Conservation (phyloP, 1,284 basidiomycete genomes). For the Marasmius sp. region DNA sequence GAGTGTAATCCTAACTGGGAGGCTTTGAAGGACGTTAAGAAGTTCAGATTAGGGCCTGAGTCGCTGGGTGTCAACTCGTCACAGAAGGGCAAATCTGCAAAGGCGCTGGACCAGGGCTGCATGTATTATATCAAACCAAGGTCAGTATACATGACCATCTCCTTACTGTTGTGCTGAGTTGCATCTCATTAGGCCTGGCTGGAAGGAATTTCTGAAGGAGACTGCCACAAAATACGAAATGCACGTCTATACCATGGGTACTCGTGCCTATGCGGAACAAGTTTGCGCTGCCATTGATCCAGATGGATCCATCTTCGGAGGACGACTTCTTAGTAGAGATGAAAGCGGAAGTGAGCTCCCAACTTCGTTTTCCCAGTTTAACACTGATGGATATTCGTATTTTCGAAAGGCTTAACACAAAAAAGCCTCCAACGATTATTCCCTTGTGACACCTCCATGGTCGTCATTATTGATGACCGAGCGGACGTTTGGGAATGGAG, state of each 20-base stretch:
- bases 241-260: constrained; percentile 99
- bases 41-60: constrained; percentile 85
- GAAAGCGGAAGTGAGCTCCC: constrained; percentile 85
- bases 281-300: constrained; percentile 95
- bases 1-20: constrained; percentile 87
- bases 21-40: constrained; percentile 85
- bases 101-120: constrained; percentile 72
- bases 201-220: constrained; percentile 72
- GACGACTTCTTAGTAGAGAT: constrained; percentile 88
- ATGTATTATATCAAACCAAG: constrained; percentile 98
- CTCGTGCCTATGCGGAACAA: constrained; percentile 93
- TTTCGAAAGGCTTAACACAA: constrained; percentile 69
- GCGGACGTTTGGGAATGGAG: constrained; percentile 98
- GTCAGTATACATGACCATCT: constrained; percentile 43
- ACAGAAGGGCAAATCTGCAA: constrained; percentile 50
- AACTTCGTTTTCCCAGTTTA: not conserved
- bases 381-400: constrained; percentile 11
- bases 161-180: constrained; percentile 12
- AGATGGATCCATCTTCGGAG: constrained; percentile 82
- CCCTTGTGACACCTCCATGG: constrained; percentile 97
- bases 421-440: constrained; percentile 92
- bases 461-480: constrained; percentile 97
- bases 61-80: constrained; percentile 54
- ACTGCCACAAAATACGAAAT: constrained; percentile 89
- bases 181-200: constrained; percentile 70